These are phyloP conservation scores for Triadica sebifera DNA, from an alignment of 345 rosid species.

Conservation along the genomic window DNA sequence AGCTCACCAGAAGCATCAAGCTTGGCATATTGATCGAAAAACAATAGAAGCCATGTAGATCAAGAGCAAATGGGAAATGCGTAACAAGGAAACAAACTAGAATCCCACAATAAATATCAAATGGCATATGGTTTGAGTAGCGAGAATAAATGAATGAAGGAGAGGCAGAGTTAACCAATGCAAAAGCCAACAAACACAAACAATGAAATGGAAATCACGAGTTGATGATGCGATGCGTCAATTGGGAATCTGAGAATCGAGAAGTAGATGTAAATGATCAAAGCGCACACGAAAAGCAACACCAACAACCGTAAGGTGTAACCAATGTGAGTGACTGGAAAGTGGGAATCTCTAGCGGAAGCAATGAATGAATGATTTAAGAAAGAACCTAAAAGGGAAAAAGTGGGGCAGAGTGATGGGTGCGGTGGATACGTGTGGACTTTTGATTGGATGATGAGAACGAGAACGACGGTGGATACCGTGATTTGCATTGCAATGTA, in stretches of 20 bases:
- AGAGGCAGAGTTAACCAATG: not conserved
- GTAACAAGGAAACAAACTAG: too few species aligned
- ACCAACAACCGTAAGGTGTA: conserved; percentile 21
- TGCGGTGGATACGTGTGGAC: not conserved
- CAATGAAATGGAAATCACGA: too few species aligned
- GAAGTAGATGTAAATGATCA: not conserved
- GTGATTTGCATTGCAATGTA: too few species aligned
- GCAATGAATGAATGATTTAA: not conserved
- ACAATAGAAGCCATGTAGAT: not conserved
- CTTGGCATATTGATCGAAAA: too few species aligned
- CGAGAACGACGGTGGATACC: not conserved
- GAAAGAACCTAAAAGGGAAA: not conserved
- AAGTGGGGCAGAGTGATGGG: not conserved
- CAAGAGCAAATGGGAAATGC: too few species aligned
- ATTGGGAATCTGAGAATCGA: conserved; percentile 1
- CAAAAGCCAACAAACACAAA: not conserved
- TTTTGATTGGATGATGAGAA: not conserved
- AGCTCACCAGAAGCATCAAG: conserved; percentile 12
- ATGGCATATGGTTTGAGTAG: too few species aligned
- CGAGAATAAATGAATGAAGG: not conserved
- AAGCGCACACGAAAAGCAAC: not conserved
- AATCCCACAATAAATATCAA: too few species aligned
- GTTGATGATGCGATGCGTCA: too few species aligned
- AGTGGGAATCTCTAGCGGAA: not conserved
- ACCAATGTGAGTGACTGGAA: conserved; percentile 8